Evolutionary conservation across 2,329 filamentous ascomycete genomes (phyloP).

Genomic region (Microsporum canis): DNA sequence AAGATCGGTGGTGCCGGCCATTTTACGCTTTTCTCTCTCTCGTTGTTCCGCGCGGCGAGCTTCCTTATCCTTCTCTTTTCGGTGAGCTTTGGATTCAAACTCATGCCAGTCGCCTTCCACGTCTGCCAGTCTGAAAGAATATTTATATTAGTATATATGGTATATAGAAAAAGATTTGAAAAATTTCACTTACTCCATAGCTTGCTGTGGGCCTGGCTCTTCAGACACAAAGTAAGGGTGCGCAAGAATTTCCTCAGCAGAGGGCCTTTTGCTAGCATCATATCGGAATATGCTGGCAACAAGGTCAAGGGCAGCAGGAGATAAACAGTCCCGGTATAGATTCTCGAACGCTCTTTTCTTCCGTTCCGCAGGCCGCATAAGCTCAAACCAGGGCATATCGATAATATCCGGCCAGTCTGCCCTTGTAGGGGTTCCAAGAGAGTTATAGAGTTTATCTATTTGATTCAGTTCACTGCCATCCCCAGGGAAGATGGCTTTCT

Average conservation of each 20-base stretch:
- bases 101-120: conserved; percentile 97
- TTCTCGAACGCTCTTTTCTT: conserved; percentile 67
- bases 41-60: conserved; percentile 38
- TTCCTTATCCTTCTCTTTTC: conserved; percentile 68
- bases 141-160: conserved; percentile 18
- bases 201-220: conserved; percentile 63
- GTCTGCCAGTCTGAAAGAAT: conserved; percentile 50
- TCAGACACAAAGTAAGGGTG: conserved; percentile 84
- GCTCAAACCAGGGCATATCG: conserved; percentile 96
- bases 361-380: conserved; percentile 66
- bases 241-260: conserved; percentile 68
- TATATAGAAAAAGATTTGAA: neutral
- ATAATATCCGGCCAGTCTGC: conserved; percentile 77
- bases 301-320: conserved; percentile 70
- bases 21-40: conserved; percentile 41
- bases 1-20: conserved; percentile 21
- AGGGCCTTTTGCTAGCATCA: conserved; percentile 72
- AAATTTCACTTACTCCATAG: conserved; percentile 61
- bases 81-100: conserved; percentile 88
- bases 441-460: conserved; percentile 88
- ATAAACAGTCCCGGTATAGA: conserved; percentile 66
- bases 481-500: conserved; percentile 86
- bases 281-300: conserved; percentile 77
- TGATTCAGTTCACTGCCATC: conserved; percentile 94
- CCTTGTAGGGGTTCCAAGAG: conserved; percentile 77